phyloP scores from a whole-genome alignment of 805 yeast species.

The Candida pseudofarinosa region DNA sequence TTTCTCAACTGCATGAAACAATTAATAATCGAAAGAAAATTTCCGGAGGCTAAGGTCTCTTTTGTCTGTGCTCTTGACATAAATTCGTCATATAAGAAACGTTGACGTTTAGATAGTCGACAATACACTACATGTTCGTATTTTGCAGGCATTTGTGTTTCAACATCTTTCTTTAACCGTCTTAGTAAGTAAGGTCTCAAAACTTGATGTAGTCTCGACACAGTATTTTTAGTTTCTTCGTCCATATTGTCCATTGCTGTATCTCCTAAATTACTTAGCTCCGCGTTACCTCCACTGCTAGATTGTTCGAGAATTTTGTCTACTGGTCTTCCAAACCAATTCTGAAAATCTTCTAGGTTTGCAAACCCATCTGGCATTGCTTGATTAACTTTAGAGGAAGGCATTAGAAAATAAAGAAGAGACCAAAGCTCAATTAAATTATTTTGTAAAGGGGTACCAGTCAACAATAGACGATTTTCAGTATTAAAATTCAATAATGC shows the following conservation, averaged over 20 bases:
- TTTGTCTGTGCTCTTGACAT: slow-evolving; percentile 95
- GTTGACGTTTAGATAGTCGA: slow-evolving; percentile 85
- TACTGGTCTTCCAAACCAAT: slow-evolving; percentile 98
- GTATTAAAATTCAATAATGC: slow-evolving; percentile 92
- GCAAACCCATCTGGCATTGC: slow-evolving; percentile 96
- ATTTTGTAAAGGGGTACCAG: slow-evolving; percentile 97
- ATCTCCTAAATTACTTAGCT: slow-evolving; percentile 39
- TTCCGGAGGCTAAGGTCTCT: slow-evolving; percentile 91
- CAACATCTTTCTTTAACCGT: slow-evolving; percentile 93
- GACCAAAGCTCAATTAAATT: slow-evolving; percentile 97
- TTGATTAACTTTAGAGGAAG: slow-evolving; percentile 67
- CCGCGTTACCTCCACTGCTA: slow-evolving; percentile 42
- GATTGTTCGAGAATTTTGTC: slow-evolving; percentile 81
- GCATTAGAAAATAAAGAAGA: slow-evolving; percentile 90
- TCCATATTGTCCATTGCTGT: slow-evolving; percentile 44
- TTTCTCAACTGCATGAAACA: slow-evolving; percentile 97
- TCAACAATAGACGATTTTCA: slow-evolving; percentile 76
- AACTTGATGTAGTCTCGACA: slow-evolving; percentile 86
- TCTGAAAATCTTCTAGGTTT: slow-evolving; percentile 90
- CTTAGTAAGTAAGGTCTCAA: slow-evolving; percentile 88
- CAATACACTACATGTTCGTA: slow-evolving; percentile 94
- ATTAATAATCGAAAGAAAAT: slow-evolving; percentile 89
- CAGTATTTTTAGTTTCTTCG: slow-evolving; percentile 79
- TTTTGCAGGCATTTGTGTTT: slow-evolving; percentile 97
- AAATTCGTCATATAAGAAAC: slow-evolving; percentile 90